Conservation (phyloP, 1,139 yeast species). For the Pichia norvegensis region DNA sequence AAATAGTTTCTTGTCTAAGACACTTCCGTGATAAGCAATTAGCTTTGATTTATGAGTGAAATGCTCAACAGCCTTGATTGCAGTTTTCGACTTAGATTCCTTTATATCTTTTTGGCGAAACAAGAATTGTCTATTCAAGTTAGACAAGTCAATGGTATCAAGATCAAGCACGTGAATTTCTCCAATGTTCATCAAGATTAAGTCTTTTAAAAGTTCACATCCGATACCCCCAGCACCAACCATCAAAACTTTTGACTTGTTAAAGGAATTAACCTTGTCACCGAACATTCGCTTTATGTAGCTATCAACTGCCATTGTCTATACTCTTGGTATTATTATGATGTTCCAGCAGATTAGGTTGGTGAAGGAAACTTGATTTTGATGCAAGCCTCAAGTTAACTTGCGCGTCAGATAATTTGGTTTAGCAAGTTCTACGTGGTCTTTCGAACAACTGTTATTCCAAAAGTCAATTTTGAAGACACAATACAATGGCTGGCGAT, state of each 20-base stretch:
- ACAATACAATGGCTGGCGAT: constrained; percentile 27
- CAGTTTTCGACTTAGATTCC: constrained; percentile 74
- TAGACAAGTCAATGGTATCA: constrained; percentile 88
- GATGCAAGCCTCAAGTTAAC: no score
- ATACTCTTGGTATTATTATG: no score
- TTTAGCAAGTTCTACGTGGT: background rate
- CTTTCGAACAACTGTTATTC: background rate
- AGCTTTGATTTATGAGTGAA: constrained; percentile 67
- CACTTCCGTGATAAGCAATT: constrained; percentile 79
- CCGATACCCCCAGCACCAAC: constrained; percentile 99
- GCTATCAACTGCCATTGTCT: constrained; percentile 29
- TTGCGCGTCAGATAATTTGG: background rate
- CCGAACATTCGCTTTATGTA: constrained; percentile 42
- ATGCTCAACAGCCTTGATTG: constrained; percentile 68
- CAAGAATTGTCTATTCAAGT: constrained; percentile 82
- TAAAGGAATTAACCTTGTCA: constrained; percentile 28
- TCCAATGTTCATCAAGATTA: constrained; percentile 76
- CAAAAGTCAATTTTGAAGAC: background rate
- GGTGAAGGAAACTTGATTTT: no score
- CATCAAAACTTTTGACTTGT: constrained; percentile 57
- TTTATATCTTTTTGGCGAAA: constrained; percentile 80
- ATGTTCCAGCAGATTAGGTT: no score
- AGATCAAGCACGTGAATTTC: constrained; percentile 89
- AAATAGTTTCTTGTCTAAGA: constrained; percentile 68
- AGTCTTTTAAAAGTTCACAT: constrained; percentile 83